Conservation (phyloP, 805 yeast genomes). For the Lipomyces chichibuensis region DNA sequence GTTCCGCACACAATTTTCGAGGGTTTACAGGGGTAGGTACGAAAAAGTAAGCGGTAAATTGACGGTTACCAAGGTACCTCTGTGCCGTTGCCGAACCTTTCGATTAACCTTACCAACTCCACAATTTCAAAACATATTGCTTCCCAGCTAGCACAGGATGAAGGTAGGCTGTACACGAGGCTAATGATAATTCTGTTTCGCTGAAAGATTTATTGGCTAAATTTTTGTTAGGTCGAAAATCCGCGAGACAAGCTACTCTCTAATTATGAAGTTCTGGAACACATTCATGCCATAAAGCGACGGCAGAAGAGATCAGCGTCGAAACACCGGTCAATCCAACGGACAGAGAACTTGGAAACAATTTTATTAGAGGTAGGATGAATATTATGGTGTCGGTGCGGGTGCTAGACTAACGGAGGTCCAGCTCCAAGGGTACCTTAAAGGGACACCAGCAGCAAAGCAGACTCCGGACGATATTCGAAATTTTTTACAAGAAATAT, state of each 20-base stretch:
- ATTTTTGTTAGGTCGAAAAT: conserved; percentile 48
- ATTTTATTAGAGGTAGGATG: conserved; percentile 38
- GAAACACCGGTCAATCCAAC: conserved; percentile 37
- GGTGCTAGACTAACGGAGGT: conserved; percentile 39
- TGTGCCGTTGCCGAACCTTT: too few species aligned
- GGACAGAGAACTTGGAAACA: conserved; percentile 39
- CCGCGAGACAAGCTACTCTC: conserved; percentile 63
- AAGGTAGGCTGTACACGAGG: neutral
- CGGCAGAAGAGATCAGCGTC: conserved; percentile 28
- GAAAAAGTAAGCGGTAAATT: neutral
- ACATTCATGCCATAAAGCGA: conserved; percentile 54
- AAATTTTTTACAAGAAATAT: conserved; percentile 51
- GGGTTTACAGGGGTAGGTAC: neutral
- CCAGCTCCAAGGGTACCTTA: conserved; percentile 46
- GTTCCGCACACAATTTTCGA: neutral
- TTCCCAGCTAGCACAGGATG: neutral
- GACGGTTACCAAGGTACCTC: neutral
- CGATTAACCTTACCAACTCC: too few species aligned
- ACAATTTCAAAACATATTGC: neutral
- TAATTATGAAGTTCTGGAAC: conserved; percentile 65
- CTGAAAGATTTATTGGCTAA: neutral
- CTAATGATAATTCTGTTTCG: neutral
- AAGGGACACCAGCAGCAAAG: conserved; percentile 44
- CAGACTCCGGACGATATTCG: conserved; percentile 45
- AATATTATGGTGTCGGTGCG: conserved; percentile 37